These are phyloP conservation scores for Cryptococcus depauperatus DNA, from an alignment of 1,284 basidiomycete species.

Conservation along the genomic window DNA sequence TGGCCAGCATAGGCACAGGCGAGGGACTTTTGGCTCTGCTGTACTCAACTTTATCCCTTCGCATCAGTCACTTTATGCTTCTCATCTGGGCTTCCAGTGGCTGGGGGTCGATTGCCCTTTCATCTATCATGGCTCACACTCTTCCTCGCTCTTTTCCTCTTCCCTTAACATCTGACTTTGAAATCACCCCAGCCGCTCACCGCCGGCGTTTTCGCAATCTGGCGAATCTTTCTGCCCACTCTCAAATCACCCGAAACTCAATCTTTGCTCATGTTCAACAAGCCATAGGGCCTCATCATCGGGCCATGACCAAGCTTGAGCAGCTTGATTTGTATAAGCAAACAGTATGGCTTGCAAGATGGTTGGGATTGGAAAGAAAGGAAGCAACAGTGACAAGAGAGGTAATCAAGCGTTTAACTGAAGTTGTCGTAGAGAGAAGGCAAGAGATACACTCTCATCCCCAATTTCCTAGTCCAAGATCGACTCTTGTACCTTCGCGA, in stretches of 20 bases:
- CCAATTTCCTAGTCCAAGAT: not conserved
- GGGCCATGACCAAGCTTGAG: slow-evolving; percentile 66
- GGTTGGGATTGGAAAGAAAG: slow-evolving; percentile 71
- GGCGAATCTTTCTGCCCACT: slow-evolving; percentile 54
- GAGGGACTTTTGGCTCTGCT: slow-evolving; percentile 41
- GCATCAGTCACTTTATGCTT: slow-evolving; percentile 47
- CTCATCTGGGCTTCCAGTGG: slow-evolving; percentile 77
- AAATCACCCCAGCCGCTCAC: slow-evolving; percentile 41
- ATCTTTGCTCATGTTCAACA: slow-evolving; percentile 59
- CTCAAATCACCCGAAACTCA: slow-evolving; percentile 59
- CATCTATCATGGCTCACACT: slow-evolving; percentile 57
- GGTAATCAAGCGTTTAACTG: slow-evolving; percentile 66
- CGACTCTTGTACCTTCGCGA: not conserved
- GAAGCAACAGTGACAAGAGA: slow-evolving; percentile 79
- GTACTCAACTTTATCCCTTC: slow-evolving; percentile 36
- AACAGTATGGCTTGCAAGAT: slow-evolving; percentile 64
- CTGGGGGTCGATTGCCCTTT: slow-evolving; percentile 72
- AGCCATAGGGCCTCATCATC: slow-evolving; percentile 74
- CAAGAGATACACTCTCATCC: slow-evolving; percentile 18
- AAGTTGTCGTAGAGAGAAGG: slow-evolving; percentile 56
- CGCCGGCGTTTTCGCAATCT: slow-evolving; percentile 51
- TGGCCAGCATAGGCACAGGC: slow-evolving; percentile 26
- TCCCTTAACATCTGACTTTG: slow-evolving; percentile 46
- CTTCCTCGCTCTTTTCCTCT: slow-evolving; percentile 48
- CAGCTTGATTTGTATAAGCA: slow-evolving; percentile 62